These are phyloP conservation scores for Dictyophora rubrovolvata DNA, from an alignment of 768 basidiomycete genomes.

Conservation along the genomic window DNA sequence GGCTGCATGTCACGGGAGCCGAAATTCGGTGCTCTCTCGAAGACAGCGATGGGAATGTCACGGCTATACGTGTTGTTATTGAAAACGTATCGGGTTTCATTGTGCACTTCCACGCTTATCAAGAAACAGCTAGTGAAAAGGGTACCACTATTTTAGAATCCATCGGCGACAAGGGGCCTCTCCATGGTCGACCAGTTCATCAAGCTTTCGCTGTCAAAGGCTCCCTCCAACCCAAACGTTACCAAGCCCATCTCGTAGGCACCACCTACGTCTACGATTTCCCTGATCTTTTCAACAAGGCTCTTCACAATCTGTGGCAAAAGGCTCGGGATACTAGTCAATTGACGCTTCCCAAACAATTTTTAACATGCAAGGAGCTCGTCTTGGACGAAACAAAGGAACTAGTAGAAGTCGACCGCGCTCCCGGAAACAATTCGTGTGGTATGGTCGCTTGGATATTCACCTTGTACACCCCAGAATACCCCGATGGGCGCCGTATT, in stretches of 20 bases:
- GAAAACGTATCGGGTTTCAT: constrained; percentile 99
- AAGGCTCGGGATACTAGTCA: constrained; percentile 56
- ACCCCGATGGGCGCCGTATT: constrained; percentile 72
- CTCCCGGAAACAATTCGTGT: constrained; percentile 87
- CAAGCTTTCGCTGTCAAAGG: constrained; percentile 94
- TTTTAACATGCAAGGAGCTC: constrained; percentile 80
- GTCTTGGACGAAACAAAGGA: constrained; percentile 91
- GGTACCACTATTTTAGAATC: constrained; percentile 94
- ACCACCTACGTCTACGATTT: constrained; percentile 99
- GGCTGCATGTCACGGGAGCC: constrained; percentile 93
- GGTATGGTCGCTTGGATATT: constrained; percentile 99
- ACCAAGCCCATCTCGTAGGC: constrained; percentile 96
- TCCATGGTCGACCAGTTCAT: constrained; percentile 92
- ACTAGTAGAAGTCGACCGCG: constrained; percentile 80
- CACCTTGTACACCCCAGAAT: constrained; percentile 87
- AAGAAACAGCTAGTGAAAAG: constrained; percentile 94
- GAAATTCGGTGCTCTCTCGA: constrained; percentile 94
- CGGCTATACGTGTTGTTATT: constrained; percentile 94
- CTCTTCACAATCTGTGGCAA: constrained; percentile 86
- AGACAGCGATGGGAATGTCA: constrained; percentile 89
- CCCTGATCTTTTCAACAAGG: constrained; percentile 98
- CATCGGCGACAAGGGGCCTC: constrained; percentile 93
- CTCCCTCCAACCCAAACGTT: constrained; percentile 95
- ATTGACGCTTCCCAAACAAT: constrained; percentile 62
- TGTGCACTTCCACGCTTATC: constrained; percentile 96